Base-by-base conservation (phyloP, 768 basidiomycete species). In the Auricularia heimuer region DNA sequence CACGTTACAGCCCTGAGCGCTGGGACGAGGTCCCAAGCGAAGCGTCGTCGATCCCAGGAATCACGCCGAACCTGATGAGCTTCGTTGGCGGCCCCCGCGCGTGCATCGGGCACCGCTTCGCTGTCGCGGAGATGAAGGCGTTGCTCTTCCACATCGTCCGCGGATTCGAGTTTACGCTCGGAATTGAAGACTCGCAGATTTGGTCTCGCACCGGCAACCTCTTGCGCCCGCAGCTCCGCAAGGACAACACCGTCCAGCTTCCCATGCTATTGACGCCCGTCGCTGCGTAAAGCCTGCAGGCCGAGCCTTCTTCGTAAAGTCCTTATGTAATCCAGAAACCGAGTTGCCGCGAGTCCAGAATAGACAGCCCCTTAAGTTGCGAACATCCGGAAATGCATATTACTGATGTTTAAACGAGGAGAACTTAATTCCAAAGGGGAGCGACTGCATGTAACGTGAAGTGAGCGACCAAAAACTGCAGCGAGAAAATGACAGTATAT, bases 21-120 rank as follows among this genome's bases (percentile, higher is more conserved):
- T 65, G 65, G 65, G 44, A 34, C 3, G 44, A 62, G 14, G 34
- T 61, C 4, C 61, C 61, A 4, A 18, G 6, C 7, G 51, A 16
- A n/a, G 62, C 62, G 6, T 35, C 18, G 21, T 62, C 45, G 4
- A 66, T 63, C 18, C 65, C 65, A 11, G 62, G 62, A 4, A 45
- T 66, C 18, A 47, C 10, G 33, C 21, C 51, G 6, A 51, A 63
- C 51, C 39, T 34, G 33, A 29, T 66, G 33, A 63, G 29, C 29
- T 60, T 66, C 54, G 39, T 62, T 21, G 62, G 34, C 10, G 65
- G 65, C 8, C 65, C 65, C 29, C 60, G 65, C 12, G 61, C 65
- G 12, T 66, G 65, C 29, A 63, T 66, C 42, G 65, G 65, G 29
- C 62, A 54, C 21, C 45, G 65, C 18, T 58, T 65, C 58, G 33